Evolutionary conservation across 1,284 basidiomycete genomes (phyloP).

Genomic region (Irpex sp.): DNA sequence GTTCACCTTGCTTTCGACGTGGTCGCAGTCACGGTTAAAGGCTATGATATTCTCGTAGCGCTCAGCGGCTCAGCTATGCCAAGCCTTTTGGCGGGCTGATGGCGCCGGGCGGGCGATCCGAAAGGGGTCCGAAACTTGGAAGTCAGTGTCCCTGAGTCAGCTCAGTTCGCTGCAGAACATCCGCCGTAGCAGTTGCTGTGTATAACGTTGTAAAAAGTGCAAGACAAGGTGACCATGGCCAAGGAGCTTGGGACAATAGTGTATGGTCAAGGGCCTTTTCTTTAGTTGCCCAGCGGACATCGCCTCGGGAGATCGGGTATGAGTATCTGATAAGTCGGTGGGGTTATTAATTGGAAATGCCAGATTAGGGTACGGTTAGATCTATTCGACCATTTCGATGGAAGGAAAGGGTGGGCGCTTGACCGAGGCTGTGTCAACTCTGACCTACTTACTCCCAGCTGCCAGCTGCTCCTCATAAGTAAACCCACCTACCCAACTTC

Average conservation of each 20-base stretch:
- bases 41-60: too few relatives aligned
- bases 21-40: too few relatives aligned
- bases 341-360: background rate
- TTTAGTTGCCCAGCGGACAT: background rate
- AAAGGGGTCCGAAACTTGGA: background rate
- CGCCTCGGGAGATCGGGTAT: too few relatives aligned
- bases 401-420: too few relatives aligned
- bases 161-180: background rate
- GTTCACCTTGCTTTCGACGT: too few relatives aligned
- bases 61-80: too few relatives aligned
- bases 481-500: background rate
- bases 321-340: background rate
- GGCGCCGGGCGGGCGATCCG: background rate
- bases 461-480: background rate
- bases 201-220: background rate
- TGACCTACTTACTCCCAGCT: too few relatives aligned
- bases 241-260: background rate
- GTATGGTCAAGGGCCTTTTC: background rate
- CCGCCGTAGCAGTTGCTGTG: background rate
- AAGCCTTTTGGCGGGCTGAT: too few relatives aligned
- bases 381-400: too few relatives aligned
- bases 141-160: background rate
- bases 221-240: background rate
- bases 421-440: too few relatives aligned
- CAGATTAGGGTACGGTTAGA: too few relatives aligned